Evolutionary conservation across 1,284 basidiomycete species (phyloP).

Genomic region (Xerocomus nothofagi): DNA sequence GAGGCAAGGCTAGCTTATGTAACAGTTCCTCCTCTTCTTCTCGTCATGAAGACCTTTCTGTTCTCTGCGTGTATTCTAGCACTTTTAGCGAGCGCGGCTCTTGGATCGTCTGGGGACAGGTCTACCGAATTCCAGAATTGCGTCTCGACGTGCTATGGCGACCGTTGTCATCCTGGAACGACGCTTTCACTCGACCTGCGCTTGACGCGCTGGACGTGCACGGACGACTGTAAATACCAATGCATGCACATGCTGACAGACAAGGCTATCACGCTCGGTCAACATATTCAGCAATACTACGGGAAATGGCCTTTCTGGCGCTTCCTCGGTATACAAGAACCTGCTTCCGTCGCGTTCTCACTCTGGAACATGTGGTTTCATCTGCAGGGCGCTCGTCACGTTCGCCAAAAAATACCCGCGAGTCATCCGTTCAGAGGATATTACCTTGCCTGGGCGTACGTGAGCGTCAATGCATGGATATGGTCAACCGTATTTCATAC

Average conservation of each 20-base stretch:
- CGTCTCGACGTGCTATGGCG: conserved; percentile 41
- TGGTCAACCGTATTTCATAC: conserved; percentile 94
- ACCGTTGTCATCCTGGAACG: conserved; percentile 33
- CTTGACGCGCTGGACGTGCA: conserved; percentile 74
- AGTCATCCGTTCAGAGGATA: conserved; percentile 71
- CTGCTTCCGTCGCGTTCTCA: conserved; percentile 89
- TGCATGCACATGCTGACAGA: conserved; percentile 88
- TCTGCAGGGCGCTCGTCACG: conserved; percentile 50
- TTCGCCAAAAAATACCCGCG: conserved; percentile 50
- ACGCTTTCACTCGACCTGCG: conserved; percentile 48
- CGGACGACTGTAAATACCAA: conserved; percentile 84
- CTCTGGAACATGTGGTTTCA: conserved; percentile 82
- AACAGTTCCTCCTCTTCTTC: background rate
- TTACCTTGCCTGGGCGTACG: conserved; percentile 67
- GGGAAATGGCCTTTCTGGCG: conserved; percentile 98
- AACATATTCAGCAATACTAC: conserved; percentile 75
- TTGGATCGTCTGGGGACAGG: conserved; percentile 60
- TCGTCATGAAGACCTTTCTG: conserved; percentile 13
- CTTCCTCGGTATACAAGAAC: conserved; percentile 87
- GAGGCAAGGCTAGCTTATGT: conserved; percentile 16
- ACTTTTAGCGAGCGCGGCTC: conserved; percentile 7
- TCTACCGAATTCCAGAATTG: conserved; percentile 56
- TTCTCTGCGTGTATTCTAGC: conserved; percentile 13
- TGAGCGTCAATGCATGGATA: conserved; percentile 90
- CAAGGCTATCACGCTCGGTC: conserved; percentile 46